A percentile compares a stretch with the other conserved stretches of the same genome.
These are phyloP conservation scores for Cladosporium sp. DNA, from an alignment of 2,329 filamentous ascomycete genomes.

Conservation along the genomic window DNA sequence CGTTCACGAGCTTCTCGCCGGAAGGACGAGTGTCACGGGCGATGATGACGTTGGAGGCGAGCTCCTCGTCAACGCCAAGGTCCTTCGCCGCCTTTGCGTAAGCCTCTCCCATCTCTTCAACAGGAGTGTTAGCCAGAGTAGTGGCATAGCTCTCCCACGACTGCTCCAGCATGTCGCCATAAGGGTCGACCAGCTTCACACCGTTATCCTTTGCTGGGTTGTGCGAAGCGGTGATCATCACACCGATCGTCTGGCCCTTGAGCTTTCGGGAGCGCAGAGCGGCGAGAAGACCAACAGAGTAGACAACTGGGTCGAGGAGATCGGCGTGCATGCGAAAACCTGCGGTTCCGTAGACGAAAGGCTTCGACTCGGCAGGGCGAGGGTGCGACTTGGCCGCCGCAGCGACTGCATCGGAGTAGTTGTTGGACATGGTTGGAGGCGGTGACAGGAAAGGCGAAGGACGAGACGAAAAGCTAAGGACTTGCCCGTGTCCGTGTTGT, in stretches of 20 bases:
- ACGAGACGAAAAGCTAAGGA: background rate
- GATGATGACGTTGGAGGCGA: conserved; percentile 74
- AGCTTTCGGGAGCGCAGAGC: conserved; percentile 85
- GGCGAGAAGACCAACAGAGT: conserved; percentile 84
- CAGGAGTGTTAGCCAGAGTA: conserved; percentile 76
- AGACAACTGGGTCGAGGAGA: conserved; percentile 85
- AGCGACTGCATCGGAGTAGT: conserved; percentile 23
- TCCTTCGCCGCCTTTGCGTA: conserved; percentile 72
- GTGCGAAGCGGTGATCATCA: conserved; percentile 95
- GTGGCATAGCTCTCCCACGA: conserved; percentile 92
- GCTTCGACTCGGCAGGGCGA: conserved; percentile 29
- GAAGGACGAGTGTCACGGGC: conserved; percentile 91
- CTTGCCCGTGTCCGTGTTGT: background rate
- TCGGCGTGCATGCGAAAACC: conserved; percentile 69
- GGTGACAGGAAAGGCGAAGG: background rate
- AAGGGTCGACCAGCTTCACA: conserved; percentile 92
- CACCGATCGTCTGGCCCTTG: conserved; percentile 83
- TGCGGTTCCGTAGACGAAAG: conserved; percentile 57
- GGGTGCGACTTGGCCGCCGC: conserved; percentile 30
- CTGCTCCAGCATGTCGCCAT: conserved; percentile 94
- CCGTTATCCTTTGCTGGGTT: conserved; percentile 88
- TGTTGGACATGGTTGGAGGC: conserved; percentile 8
- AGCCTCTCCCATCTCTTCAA: conserved; percentile 68
- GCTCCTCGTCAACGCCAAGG: conserved; percentile 64
- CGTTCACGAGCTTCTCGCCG: conserved; percentile 73